Evolutionary conservation across 305 asterid genomes (phyloP).

Genomic region (Fraxinus baroniana): DNA sequence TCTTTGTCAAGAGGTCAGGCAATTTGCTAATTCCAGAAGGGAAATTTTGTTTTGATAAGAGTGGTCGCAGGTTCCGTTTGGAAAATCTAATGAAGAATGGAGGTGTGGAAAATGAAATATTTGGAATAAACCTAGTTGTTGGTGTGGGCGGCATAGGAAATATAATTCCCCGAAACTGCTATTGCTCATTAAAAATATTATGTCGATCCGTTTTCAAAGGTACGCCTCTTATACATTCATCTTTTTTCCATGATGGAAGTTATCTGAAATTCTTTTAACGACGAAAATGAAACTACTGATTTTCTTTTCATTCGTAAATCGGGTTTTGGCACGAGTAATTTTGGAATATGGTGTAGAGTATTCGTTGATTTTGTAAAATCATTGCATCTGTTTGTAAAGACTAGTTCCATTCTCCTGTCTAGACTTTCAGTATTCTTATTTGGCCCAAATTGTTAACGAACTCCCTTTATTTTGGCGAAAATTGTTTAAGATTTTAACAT

Average conservation of each 20-base stretch:
- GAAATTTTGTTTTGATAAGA: background rate
- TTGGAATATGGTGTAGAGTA: background rate
- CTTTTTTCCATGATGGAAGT: background rate
- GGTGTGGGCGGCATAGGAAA: background rate
- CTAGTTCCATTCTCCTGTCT: background rate
- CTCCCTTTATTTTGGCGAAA: too few relatives aligned
- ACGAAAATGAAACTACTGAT: background rate
- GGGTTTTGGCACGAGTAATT: background rate
- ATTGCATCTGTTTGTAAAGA: background rate
- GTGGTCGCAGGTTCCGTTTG: background rate
- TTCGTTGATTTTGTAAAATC: background rate
- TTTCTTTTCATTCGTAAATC: background rate
- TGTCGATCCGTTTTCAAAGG: background rate
- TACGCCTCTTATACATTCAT: background rate
- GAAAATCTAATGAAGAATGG: background rate
- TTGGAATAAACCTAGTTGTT: background rate
- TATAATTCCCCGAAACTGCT: background rate
- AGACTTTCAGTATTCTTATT: background rate
- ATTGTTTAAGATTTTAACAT: background rate
- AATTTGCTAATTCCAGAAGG: background rate
- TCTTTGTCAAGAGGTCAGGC: background rate
- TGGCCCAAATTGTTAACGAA: background rate
- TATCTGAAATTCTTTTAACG: background rate
- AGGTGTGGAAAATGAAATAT: background rate
- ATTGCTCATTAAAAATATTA: background rate